Conservation (phyloP, 768 basidiomycete genomes). For the Inosperma sp. region DNA sequence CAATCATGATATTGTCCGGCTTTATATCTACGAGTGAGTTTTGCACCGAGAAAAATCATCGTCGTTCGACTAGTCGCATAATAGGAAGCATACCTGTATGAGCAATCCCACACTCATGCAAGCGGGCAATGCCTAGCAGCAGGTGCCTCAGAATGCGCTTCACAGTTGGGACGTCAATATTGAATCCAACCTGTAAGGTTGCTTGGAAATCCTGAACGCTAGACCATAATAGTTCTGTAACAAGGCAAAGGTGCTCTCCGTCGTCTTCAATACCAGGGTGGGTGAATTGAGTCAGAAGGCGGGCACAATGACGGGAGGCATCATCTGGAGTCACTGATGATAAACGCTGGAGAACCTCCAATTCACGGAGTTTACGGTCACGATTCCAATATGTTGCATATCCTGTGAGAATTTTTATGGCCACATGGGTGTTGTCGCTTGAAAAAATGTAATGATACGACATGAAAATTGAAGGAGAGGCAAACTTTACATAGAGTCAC, state of each 20-base stretch:
- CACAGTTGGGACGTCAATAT: slow-evolving; percentile 15
- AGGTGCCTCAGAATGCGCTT: slow-evolving; percentile 20
- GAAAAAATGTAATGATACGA: neutral
- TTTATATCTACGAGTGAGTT: slow-evolving; percentile 19
- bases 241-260: slow-evolving; percentile 23
- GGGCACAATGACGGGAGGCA: slow-evolving; percentile 11
- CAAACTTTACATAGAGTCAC: slow-evolving; percentile 16
- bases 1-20: slow-evolving; percentile 22
- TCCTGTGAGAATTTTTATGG: slow-evolving; percentile 22
- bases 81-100: slow-evolving; percentile 19
- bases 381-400: slow-evolving; percentile 19
- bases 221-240: slow-evolving; percentile 14
- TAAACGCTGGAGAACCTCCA: slow-evolving; percentile 18
- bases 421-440: slow-evolving; percentile 15
- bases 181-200: neutral
- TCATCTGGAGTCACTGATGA: slow-evolving; percentile 6
- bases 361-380: slow-evolving; percentile 20
- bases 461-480: neutral
- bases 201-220: slow-evolving; percentile 7
- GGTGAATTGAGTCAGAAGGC: slow-evolving; percentile 18
- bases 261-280: slow-evolving; percentile 23
- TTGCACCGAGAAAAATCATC: neutral
- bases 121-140: slow-evolving; percentile 12
- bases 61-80: neutral
- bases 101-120: slow-evolving; percentile 19